phyloP scores from a whole-genome alignment of 2,329 filamentous ascomycete species.

The Dactylellina parvicollis region DNA sequence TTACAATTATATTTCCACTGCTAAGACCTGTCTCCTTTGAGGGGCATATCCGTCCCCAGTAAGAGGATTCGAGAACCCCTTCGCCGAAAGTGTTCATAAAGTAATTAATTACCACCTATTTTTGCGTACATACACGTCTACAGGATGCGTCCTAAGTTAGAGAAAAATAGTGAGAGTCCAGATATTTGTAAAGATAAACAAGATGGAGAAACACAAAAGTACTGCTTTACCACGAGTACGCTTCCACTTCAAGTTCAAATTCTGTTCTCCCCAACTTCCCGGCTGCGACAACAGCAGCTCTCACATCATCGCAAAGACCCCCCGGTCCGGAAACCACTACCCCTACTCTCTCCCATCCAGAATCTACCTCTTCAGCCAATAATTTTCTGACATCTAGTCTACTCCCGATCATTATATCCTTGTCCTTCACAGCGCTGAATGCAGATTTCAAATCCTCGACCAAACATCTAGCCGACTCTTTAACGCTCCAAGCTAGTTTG shows the following conservation, averaged over 20 bases:
- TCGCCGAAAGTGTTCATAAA: no score
- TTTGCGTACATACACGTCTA: no score
- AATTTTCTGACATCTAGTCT: constrained; percentile 60
- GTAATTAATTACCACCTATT: no score
- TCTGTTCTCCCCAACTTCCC: constrained; percentile 18
- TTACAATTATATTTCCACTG: no score
- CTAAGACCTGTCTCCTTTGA: no score
- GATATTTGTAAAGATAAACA: no score
- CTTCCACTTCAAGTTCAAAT: constrained; percentile 36
- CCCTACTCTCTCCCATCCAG: constrained; percentile 59
- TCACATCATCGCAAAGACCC: constrained; percentile 62
- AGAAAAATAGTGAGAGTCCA: no score
- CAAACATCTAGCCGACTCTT: constrained; percentile 57
- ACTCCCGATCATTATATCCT: constrained; percentile 60
- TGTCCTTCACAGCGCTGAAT: constrained; percentile 59
- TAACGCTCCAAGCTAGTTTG: constrained; percentile 62
- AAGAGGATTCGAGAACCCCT: no score
- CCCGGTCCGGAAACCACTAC: constrained; percentile 63
- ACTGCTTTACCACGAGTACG: constrained; percentile 38
- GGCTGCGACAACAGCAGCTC: constrained; percentile 58
- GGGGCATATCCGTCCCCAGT: no score
- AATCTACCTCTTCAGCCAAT: constrained; percentile 59
- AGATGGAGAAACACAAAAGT: background rate
- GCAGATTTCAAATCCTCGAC: constrained; percentile 59
- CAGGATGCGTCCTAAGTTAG: no score